These are phyloP conservation scores for Aspergillus fumigatus DNA, from an alignment of 2,329 filamentous ascomycete genomes.

Conservation along the genomic window DNA sequence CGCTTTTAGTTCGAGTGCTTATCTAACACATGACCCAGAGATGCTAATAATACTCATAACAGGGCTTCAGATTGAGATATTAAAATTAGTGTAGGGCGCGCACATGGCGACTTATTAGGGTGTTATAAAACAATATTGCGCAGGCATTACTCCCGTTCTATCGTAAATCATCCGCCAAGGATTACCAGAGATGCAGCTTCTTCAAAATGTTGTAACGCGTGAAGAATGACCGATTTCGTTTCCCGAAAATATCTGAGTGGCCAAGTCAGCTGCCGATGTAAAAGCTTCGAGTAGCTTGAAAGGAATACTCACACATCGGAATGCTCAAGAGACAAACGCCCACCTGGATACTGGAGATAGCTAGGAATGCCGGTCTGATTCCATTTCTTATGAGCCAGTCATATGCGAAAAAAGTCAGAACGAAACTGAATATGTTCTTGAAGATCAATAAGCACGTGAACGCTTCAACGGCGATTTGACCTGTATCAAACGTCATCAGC, in stretches of 20 bases:
- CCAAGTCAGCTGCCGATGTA: constrained; percentile 1
- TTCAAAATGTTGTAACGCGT: constrained; percentile 67
- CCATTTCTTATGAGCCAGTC: constrained; percentile 67
- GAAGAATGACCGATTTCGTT: constrained; percentile 70
- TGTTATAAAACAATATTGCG: neutral
- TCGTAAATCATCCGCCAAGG: neutral
- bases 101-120: neutral
- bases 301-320: constrained; percentile 70
- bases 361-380: constrained; percentile 60
- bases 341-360: constrained; percentile 72
- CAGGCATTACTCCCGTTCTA: neutral
- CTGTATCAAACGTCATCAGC: constrained; percentile 37
- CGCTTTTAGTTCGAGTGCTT: neutral
- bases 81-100: neutral
- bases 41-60: neutral
- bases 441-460: constrained; percentile 89
- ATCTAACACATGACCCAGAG: neutral
- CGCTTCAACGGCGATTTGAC: constrained; percentile 76
- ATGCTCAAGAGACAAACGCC: constrained; percentile 69
- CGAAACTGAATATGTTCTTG: constrained; percentile 91
- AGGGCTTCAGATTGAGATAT: neutral
- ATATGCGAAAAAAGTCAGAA: constrained; percentile 77
- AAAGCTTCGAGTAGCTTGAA: neutral
- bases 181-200: constrained; percentile 32
- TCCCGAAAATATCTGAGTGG: constrained; percentile 67